Evolutionary conservation across 768 basidiomycete species (phyloP).

Genomic region (Mycena vitilis): DNA sequence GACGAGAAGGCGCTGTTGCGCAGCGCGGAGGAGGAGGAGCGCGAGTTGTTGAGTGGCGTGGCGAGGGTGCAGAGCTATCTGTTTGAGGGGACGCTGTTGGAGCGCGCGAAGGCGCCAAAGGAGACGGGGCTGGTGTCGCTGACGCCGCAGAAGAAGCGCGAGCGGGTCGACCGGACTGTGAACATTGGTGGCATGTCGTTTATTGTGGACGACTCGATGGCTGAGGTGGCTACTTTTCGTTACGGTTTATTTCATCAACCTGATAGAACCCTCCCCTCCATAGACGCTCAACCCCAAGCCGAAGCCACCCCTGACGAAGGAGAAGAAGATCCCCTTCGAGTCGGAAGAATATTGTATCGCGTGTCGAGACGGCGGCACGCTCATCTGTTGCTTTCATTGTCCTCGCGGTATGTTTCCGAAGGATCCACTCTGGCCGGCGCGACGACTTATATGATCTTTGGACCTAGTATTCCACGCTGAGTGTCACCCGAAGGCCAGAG

Average conservation of each 20-base stretch:
- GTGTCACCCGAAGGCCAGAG: constrained; percentile 49
- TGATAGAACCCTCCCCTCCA: constrained; percentile 29
- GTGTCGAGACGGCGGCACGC: constrained; percentile 69
- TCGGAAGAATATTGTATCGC: constrained; percentile 70
- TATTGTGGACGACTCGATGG: constrained; percentile 38
- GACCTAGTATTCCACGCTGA: constrained; percentile 62
- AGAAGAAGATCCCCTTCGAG: constrained; percentile 54
- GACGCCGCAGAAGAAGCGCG: constrained; percentile 60
- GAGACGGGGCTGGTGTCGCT: constrained; percentile 57
- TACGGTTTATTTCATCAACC: neutral
- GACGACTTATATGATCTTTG: constrained; percentile 2
- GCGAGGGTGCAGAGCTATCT: constrained; percentile 68
- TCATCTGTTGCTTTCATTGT: constrained; percentile 60
- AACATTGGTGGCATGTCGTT: constrained; percentile 45
- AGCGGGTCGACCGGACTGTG: constrained; percentile 53
- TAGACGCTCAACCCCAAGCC: constrained; percentile 19
- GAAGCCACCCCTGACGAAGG: constrained; percentile 40
- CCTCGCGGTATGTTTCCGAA: constrained; percentile 58
- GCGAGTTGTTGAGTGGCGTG: constrained; percentile 61
- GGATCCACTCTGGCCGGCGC: neutral
- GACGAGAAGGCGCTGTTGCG: constrained; percentile 43
- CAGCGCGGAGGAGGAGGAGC: constrained; percentile 67
- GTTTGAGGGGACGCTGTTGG: constrained; percentile 64
- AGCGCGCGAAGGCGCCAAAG: constrained; percentile 48
- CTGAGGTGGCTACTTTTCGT: constrained; percentile 28